Base-by-base conservation (phyloP, 345 rosid species). In the Salix udensis region DNA sequence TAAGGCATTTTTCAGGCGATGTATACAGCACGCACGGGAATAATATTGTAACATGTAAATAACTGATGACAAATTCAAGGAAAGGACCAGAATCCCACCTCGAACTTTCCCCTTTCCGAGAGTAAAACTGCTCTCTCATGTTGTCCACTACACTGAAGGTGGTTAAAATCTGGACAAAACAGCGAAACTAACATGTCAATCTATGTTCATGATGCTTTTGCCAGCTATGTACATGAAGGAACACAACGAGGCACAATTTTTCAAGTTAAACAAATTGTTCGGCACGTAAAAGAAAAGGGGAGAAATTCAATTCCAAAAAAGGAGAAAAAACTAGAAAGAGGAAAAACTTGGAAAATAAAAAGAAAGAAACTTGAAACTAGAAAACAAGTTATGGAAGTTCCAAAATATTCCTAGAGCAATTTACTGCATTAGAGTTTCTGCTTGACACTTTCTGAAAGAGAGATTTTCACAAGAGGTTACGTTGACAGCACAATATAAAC, bases 121-220 rank as follows among this genome's bases (percentile, higher is more conserved):
- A 80, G 78, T 90, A 88, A 75, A 96, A 89, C 61, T 89, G 96
- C 82, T 89, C 94, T 78, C 88, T 93, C 91, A 96, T 88, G 85
- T 86, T 91, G 85, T 91, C 99, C 77, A 91, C 98, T 30, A 96
- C 90, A 80, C 97, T 89, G 87, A 96, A 96, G 75, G 96, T 91
- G 16, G 98, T 86, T 77, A 93, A 81, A 80, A 96, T 93, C 99
- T 95, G 88, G 71, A 76, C 46, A 78, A 13, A 64, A 53, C 34
- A 79, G 71, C 65, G 58, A 30, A 18, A 76, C 64, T 26, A 26
- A 55, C 36, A 36, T 64, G 23, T 40, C 30, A 64, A 39, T 74
- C 18, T 46, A 36, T 53, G 13, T 5, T 26, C 8, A 24, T 13
- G 30, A 50, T 26, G 30, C 23, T 39, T 71, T 36, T 18, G 19